Base-by-base conservation (phyloP, 345 rosid genomes). In the Noccaea caerulescens region DNA sequence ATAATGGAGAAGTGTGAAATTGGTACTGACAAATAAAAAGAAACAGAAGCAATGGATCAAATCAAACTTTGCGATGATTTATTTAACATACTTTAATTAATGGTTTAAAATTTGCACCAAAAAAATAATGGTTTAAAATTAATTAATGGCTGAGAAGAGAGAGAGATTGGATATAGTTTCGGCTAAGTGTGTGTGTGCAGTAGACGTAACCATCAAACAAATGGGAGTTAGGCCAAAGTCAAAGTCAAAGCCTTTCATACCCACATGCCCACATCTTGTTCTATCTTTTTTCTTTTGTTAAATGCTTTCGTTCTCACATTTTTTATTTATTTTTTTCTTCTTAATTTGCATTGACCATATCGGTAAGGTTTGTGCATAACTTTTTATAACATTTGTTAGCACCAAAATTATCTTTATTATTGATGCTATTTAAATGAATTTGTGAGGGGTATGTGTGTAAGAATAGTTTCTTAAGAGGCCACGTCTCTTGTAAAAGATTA, bases 151-250 rank as follows among this genome's bases (percentile, higher is more conserved):
- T 20, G 47, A 33, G 62, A 49, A 33, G 12, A 12, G 27, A 60
- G 30, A 3, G 44, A 62, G 66, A 58, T 41, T 66, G 78, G 78
- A 75, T 75, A 60, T 75, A 53, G 58, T 66, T 73, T 66, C 32
- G 46, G 72, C 72, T 57, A 56, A 46, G 27, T 2, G 18, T 10
- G 4, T 59, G 9, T 44, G 63, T 45, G 50, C 5, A 30, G 10
- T 42, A 34, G 50, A 67, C 37, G 73, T 75, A 68, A 68, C 51
- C 27, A 68, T 75, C 73, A 68, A 23, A 36, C 5, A 60, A 60
- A 68, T 75, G 56, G 57, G 39, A 68, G 64, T 75, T 75, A 45
- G 78, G 78, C 73, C 54, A 16, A 36, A 75, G 69, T 69, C 78
- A 68, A 68, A 75, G 56, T 74, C 73, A 58, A 66, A 60, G 33